Base-by-base conservation (phyloP, 2,329 filamentous ascomycete genomes). In the Incumbomyces lentus region DNA sequence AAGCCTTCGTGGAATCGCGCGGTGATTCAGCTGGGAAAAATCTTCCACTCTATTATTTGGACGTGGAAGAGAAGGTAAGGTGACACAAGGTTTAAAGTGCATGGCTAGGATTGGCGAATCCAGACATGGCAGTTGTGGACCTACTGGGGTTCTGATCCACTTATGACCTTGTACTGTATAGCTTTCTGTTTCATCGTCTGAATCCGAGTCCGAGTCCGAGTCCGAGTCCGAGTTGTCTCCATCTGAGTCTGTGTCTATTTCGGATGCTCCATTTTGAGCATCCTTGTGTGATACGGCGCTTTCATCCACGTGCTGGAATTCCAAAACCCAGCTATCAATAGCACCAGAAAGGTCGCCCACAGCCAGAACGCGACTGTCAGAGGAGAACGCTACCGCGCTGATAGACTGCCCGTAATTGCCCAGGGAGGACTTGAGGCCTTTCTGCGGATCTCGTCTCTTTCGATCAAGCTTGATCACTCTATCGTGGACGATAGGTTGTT, bases 261-360 rank as follows among this genome's bases (percentile, higher is more conserved):
- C 46, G 7, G 14, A 11, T 67, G 65, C 35, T 64, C 64, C 43
- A 68, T 69, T 22, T 65, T 65, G 13, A 64, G 55, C 43, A 52
- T 51, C 14, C 55, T 50, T 48, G 59, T 57, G 40, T 29, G 38
- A 46, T 57, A 50, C 34, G 60, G 53, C 40, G 36, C 3, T 50
- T 48, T 49, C 55, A 59, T 51, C 67, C 62, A 60, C 65, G 55
- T 75, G 70, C 50, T 75, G 63, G 32, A 75, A 75, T 59, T 78
- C 74, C 46, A 94, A 66, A 1, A 87, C 68, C 85, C 89, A 98
- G 14, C 82, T 87, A 60, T 96, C 89, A 29, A 96, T 72, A 63
- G 82, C 87, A 36, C 92, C 92, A 36, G 84, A 81, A 44, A 95
- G 66, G 62, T 95, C 90, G 40, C 83, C 81, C 26, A 81, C 78